Base-by-base conservation (phyloP, 23 red algal genomes). In the Porphyridium purpureum region DNA sequence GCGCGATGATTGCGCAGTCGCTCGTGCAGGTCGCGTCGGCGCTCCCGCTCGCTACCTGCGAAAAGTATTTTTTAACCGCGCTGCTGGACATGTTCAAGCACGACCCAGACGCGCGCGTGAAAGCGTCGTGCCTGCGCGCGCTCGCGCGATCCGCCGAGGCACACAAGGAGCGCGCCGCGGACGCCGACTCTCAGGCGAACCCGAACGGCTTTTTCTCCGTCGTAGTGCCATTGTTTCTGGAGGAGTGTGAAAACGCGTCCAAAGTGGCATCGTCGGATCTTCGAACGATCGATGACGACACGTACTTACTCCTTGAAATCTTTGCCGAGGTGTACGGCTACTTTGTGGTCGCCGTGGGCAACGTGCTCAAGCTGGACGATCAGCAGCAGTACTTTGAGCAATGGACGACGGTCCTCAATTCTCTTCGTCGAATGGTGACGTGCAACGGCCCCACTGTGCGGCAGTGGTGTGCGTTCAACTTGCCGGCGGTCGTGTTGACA, bases 381-480 rank as follows among this genome's bases (percentile, higher is more conserved):
- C n/a, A n/a, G n/a, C n/a, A n/a, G n/a, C n/a, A n/a, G n/a, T n/a
- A n/a, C n/a, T n/a, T n/a, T n/a, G 62, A 70, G 14, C 35, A 48
- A 25, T 72, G 66, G 65, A 67, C 25, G 3, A 35, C 59, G 38
- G 61, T 57, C 31, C 40, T 70, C n/a, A 62, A 70, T 21, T 48
- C 66, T 3, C 60, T 83, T 3, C 54, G 64, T 14, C 35, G 55
- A 44, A 83, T 83, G 77, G 48, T 67, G 21, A 66, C 64, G 15
- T 83, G 77, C 30, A 83, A 83, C 27, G 77, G 77, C 11, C 77
- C 77, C 1, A 83, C 66, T 27, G 77, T 83, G 52, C 65, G 77
- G 35, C 77, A 72, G 33, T 83, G 66, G 64, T 83, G 77, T 30
- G 77, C 77, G 4, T 83, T 83, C 17, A 83, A 83, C 46, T 38